Conservation (phyloP, 768 basidiomycete species). For the Suillus americanus region DNA sequence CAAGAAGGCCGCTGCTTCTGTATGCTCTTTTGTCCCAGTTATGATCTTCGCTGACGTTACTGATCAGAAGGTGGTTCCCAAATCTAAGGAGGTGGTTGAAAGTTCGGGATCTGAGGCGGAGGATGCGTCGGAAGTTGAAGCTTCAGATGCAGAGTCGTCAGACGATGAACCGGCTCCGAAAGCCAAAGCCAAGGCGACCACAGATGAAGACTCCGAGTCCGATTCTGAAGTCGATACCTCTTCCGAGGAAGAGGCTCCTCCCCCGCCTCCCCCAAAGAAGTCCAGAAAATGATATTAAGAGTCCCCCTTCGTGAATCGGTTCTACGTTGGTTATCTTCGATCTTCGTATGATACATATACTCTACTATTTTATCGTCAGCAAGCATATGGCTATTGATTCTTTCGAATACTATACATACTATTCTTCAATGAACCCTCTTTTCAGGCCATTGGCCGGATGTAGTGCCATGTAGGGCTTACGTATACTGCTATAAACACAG, state of each 20-base stretch:
- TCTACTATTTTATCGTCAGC: slow-evolving; percentile 1
- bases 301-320: background rate
- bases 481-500: slow-evolving; percentile 17
- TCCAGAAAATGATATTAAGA: slow-evolving; percentile 18
- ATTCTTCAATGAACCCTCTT: background rate
- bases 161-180: slow-evolving; percentile 25
- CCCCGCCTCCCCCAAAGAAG: slow-evolving; percentile 28
- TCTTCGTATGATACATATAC: slow-evolving; percentile 3
- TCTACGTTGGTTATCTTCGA: background rate
- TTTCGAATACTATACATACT: slow-evolving; percentile 3
- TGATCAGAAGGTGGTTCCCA: slow-evolving; percentile 26
- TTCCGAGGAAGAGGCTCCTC: slow-evolving; percentile 36
- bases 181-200: slow-evolving; percentile 17
- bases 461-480: background rate
- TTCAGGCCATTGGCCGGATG: background rate
- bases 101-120: slow-evolving; percentile 32
- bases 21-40: slow-evolving; percentile 15
- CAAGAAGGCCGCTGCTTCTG: slow-evolving; percentile 21
- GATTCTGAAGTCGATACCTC: slow-evolving; percentile 27
- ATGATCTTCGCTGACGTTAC: slow-evolving; percentile 13
- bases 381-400: slow-evolving; percentile 3
- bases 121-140: slow-evolving; percentile 7
- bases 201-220: slow-evolving; percentile 11
- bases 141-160: slow-evolving; percentile 14
- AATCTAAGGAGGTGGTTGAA: slow-evolving; percentile 24